Evolutionary conservation across 495 filamentous ascomycete species (phyloP).

Genomic region (Aspergillus ostianus): DNA sequence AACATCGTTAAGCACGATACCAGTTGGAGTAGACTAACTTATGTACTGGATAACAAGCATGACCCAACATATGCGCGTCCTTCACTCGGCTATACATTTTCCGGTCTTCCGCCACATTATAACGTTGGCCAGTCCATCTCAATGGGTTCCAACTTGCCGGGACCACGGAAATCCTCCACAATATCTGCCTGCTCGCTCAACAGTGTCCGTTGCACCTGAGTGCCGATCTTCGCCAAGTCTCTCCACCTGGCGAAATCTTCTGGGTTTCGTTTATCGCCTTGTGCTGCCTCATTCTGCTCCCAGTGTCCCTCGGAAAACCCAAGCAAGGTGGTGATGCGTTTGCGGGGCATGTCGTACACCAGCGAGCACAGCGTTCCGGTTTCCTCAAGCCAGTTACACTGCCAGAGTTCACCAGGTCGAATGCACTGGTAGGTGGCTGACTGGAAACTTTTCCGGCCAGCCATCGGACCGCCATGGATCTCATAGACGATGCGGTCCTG

Average conservation of each 20-base stretch:
- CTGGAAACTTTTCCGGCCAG: constrained; percentile 38
- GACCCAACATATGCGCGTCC: neutral
- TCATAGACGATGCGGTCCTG: constrained; percentile 40
- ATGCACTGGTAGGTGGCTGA: constrained; percentile 40
- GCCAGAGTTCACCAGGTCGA: constrained; percentile 36
- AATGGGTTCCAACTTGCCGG: constrained; percentile 31
- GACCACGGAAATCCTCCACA: constrained; percentile 35
- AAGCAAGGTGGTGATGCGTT: constrained; percentile 33
- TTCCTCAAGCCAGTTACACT: constrained; percentile 43
- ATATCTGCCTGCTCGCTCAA: constrained; percentile 43
- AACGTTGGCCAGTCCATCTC: constrained; percentile 35
- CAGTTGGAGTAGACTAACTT: neutral
- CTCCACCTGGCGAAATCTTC: constrained; percentile 35
- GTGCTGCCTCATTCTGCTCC: constrained; percentile 32
- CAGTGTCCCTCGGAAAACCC: constrained; percentile 41
- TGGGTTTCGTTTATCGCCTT: constrained; percentile 38
- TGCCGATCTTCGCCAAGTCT: constrained; percentile 31
- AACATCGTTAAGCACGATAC: neutral
- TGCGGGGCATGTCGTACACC: constrained; percentile 34
- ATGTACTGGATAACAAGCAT: neutral
- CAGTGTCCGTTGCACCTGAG: constrained; percentile 32
- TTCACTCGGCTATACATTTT: neutral
- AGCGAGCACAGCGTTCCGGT: constrained; percentile 41
- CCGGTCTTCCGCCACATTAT: constrained; percentile 1
- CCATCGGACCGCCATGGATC: constrained; percentile 44